These are phyloP conservation scores for Luffa acutangula DNA, from an alignment of 306 rosid genomes.

Conservation along the genomic window DNA sequence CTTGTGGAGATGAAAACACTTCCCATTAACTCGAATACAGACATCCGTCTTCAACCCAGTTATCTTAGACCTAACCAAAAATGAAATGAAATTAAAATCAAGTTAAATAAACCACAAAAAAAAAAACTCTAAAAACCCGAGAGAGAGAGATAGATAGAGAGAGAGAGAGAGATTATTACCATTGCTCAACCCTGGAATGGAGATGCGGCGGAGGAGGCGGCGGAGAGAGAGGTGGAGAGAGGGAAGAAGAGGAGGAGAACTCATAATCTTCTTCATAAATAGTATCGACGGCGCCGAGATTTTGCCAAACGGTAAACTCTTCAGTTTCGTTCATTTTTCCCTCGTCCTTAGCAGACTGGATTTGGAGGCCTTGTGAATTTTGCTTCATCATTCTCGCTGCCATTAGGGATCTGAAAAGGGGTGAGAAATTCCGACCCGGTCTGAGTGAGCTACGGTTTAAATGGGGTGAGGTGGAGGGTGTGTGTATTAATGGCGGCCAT, in stretches of 20 bases:
- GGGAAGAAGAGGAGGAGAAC: conserved; percentile 52
- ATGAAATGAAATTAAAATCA: not conserved
- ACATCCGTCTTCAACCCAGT: conserved; percentile 45
- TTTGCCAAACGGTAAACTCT: conserved; percentile 25
- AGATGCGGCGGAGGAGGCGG: conserved; percentile 12
- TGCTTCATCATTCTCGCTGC: not conserved
- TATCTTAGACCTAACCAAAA: conserved; percentile 31
- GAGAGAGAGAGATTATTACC: conserved; percentile 23
- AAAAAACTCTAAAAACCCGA: no score
- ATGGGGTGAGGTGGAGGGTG: conserved; percentile 4
- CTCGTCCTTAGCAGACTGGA: not conserved
- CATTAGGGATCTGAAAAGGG: not conserved
- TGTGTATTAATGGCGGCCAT: conserved; percentile 13
- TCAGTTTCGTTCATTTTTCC: conserved; percentile 3
- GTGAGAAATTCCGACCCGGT: not conserved
- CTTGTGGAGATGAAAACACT: conserved; percentile 75
- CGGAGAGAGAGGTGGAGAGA: conserved; percentile 57
- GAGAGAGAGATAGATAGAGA: not conserved
- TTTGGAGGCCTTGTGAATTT: not conserved
- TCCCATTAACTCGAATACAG: conserved; percentile 45
- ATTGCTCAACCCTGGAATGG: conserved; percentile 38
- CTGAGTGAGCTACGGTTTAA: not conserved
- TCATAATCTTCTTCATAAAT: conserved; percentile 72
- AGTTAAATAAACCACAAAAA: not conserved
- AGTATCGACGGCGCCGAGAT: conserved; percentile 54